Percentiles rank a stretch among this genome's conserved stretches.
These are phyloP conservation scores for Sclerotinia sclerotiorum DNA, from an alignment of 2,329 filamentous ascomycete genomes.

Conservation along the genomic window DNA sequence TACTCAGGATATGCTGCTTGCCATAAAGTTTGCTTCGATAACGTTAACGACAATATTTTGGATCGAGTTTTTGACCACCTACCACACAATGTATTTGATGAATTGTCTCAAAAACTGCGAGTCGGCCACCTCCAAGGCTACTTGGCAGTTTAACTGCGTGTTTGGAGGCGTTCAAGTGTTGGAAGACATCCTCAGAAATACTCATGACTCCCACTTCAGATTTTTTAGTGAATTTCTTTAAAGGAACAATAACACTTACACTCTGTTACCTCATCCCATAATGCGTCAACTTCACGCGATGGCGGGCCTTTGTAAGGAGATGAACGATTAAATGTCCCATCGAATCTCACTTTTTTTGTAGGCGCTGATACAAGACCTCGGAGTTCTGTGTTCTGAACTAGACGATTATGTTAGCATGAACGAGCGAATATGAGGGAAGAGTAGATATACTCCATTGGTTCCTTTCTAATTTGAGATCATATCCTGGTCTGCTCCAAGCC, in stretches of 20 bases:
- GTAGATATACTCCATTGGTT: too few species aligned
- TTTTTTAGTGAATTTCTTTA: background rate
- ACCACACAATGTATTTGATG: conserved; percentile 18
- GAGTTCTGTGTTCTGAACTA: too few species aligned
- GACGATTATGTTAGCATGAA: too few species aligned
- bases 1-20: background rate
- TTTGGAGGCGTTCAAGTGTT: background rate
- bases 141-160: background rate
- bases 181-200: background rate
- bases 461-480: too few species aligned
- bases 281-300: background rate
- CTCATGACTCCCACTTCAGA: background rate
- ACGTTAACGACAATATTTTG: background rate
- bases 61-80: background rate
- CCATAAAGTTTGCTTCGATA: background rate
- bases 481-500: too few species aligned
- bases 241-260: background rate
- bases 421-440: too few species aligned
- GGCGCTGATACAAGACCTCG: too few species aligned
- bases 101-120: background rate
- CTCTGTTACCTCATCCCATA: conserved; percentile 10
- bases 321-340: background rate
- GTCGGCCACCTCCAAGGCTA: background rate
- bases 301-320: conserved; percentile 11
- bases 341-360: background rate